Evolutionary conservation across 306 rosid species (phyloP), one percentile per base, ranked within the genome.

Genomic region (Amphicarpaea edgeworthii): DNA sequence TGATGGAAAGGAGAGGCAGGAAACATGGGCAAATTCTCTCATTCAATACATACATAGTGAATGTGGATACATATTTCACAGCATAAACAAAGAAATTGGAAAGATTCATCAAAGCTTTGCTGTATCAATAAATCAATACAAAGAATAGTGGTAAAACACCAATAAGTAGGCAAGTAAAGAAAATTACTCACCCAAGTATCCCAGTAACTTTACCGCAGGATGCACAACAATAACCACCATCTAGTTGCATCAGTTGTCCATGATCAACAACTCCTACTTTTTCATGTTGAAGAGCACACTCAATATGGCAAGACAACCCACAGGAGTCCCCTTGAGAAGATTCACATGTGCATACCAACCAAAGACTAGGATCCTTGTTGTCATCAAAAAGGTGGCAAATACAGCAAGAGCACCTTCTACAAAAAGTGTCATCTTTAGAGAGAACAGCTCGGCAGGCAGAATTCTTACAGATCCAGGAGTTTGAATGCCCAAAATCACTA

Each of bases 321-420:
- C 99, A 96, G 24, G 98, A 96, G 75, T 92, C 99, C 72, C 90
- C 90, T 75, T 77, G 83, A 67, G 85, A 79, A 69, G 97, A 88
- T 66, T 96, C 98, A 57, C 91, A 85, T 49, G 93, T 65, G 87
- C 99, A 96, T 70, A 90, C 99, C 83, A 92, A 83, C 99, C 99
- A 96, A 79, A 96, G 99, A 77, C 99, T 96, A 32, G 99, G 99
- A 79, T 96, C 99, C 90, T 96, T 96, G 84, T 96, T 96, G 86
- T 96, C 99, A 70, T 96, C 99, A 65, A 90, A 96, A 64, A 88
- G 86, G 72, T 96, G 99, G 70, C 99, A 96, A 72, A 96, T 96
- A 82, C 99, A 92, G 82, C 99, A 96, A 46, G 99, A 96, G 84
- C 99, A 96, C 90, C 99, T 90, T 88, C 84, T 90, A 87, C 99